Evolutionary conservation across 768 basidiomycete species (phyloP).

Genomic region (Trametes cingulata): DNA sequence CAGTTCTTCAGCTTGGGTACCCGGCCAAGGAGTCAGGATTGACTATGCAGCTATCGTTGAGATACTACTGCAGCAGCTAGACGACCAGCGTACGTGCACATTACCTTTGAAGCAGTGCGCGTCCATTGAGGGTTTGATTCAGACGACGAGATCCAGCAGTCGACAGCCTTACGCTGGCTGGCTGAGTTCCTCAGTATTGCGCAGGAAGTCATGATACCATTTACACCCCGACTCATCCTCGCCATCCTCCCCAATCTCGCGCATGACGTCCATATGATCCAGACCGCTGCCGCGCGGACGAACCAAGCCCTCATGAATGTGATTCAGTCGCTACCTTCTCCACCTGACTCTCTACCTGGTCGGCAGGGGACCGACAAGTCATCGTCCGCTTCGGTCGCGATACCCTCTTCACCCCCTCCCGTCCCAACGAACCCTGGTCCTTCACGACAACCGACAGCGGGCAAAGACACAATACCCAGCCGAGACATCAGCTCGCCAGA

Average conservation of each 20-base stretch:
- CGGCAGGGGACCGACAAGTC: slow-evolving; percentile 35
- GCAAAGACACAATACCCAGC: slow-evolving; percentile 33
- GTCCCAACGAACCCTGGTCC: slow-evolving; percentile 39
- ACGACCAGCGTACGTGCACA: slow-evolving; percentile 68
- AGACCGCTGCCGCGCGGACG: slow-evolving; percentile 80
- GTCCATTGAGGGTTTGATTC: slow-evolving; percentile 1
- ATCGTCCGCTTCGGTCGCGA: slow-evolving; percentile 31
- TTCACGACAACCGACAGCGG: slow-evolving; percentile 52
- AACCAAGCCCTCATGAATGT: slow-evolving; percentile 84
- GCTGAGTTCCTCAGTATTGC: slow-evolving; percentile 87
- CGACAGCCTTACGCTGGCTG: slow-evolving; percentile 91
- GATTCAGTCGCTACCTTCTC: slow-evolving; percentile 81
- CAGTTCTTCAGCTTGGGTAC: slow-evolving; percentile 68
- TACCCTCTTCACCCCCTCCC: slow-evolving; percentile 56
- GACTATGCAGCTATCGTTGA: slow-evolving; percentile 93
- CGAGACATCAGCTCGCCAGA: slow-evolving; percentile 55
- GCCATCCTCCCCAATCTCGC: slow-evolving; percentile 94
- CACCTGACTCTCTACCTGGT: slow-evolving; percentile 47
- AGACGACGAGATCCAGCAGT: slow-evolving; percentile 96
- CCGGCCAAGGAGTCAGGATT: slow-evolving; percentile 91
- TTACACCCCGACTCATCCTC: slow-evolving; percentile 89
- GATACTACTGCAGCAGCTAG: slow-evolving; percentile 86
- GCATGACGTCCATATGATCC: slow-evolving; percentile 86
- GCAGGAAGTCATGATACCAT: slow-evolving; percentile 90
- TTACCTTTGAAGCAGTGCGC: background rate